Percentiles rank a stretch among this genome's conserved stretches.
Conservation (phyloP, 164 flowering plant genomes). For the Brasenia schreberi region DNA sequence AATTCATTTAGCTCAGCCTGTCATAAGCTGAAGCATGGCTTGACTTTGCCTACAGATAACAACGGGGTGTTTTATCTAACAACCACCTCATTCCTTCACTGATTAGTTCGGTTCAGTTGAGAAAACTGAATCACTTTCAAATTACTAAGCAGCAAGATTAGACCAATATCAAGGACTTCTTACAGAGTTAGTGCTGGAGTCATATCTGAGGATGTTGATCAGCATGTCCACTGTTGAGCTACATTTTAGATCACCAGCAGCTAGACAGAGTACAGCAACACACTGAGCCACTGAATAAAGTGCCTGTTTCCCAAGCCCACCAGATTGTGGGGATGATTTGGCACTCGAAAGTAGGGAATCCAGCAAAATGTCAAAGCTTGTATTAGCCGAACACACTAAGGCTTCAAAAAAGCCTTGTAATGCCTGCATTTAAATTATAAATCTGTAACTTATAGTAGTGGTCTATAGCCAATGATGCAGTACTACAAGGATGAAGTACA, state of each 20-base stretch:
- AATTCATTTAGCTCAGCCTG: too few relatives aligned
- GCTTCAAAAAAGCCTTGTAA: constrained; percentile 75
- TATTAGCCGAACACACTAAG: constrained; percentile 73
- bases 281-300: constrained; percentile 90
- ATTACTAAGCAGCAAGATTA: background rate
- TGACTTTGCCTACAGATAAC: too few relatives aligned
- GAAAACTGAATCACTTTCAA: too few relatives aligned
- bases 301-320: constrained; percentile 92
- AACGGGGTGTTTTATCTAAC: too few relatives aligned
- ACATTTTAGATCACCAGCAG: constrained; percentile 89
- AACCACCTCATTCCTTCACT: too few relatives aligned
- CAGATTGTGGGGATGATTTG: constrained; percentile 80
- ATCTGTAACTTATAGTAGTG: background rate
- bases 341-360: constrained; percentile 95
- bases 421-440: constrained; percentile 44
- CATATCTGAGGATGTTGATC: constrained; percentile 64
- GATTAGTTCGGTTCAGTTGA: too few relatives aligned
- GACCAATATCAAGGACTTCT: constrained; percentile 9
- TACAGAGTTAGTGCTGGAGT: constrained; percentile 63
- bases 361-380: constrained; percentile 76
- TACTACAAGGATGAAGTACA: background rate
- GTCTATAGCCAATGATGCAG: background rate
- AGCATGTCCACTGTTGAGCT: constrained; percentile 92
- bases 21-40: too few relatives aligned
- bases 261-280: constrained; percentile 97